Conservation (phyloP, 176 grass and related monocot genomes). For the Rhynchospora tenuis region DNA sequence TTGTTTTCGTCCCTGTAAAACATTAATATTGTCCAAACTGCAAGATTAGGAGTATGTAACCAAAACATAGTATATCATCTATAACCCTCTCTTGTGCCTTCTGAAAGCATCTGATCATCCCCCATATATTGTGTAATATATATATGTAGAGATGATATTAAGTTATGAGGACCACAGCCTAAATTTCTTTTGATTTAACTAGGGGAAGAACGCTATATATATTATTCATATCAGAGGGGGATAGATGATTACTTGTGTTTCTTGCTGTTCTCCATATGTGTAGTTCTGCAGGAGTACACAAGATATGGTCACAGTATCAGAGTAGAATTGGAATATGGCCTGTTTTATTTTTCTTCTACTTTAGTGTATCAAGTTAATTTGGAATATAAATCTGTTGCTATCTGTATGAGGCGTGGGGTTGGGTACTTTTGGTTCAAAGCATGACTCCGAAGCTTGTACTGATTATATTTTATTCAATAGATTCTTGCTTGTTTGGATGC, state of each 20-base stretch:
- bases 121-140: background rate
- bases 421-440: conserved; percentile 10
- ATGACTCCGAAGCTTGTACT: conserved; percentile 11
- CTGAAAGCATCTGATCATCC: background rate
- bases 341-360: background rate
- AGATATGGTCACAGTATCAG: background rate
- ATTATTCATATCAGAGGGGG: no score
- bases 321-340: background rate
- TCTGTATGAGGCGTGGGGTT: background rate
- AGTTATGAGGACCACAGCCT: background rate
- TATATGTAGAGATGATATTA: background rate
- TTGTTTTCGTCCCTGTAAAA: no score
- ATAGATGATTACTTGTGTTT: no score
- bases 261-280: background rate
- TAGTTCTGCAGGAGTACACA: background rate
- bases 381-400: background rate
- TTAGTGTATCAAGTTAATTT: background rate
- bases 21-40: no score
- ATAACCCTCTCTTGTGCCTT: background rate
- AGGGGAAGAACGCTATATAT: no score
- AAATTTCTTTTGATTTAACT: no score
- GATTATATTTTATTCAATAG: conserved; percentile 11
- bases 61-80: no score
- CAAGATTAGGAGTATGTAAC: no score
- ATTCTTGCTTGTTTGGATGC: conserved; percentile 10